phyloP scores from a whole-genome alignment of 805 yeast genomes.

The Yarrowia yakushimensis region DNA sequence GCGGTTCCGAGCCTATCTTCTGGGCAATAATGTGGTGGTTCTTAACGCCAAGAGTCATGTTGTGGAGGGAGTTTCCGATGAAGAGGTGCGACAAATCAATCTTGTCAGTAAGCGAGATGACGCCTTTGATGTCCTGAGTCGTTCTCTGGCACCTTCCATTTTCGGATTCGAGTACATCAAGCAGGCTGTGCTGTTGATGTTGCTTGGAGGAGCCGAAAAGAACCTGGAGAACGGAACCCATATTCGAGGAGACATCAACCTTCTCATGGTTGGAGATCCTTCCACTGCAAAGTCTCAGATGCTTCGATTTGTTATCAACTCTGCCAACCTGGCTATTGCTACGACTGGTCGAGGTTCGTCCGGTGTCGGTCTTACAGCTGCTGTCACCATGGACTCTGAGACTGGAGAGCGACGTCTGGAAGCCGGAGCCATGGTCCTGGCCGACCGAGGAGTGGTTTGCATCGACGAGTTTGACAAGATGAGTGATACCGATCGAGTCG shows the following conservation, averaged over 20 bases:
- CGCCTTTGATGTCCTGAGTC: slow-evolving; percentile 73
- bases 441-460: slow-evolving; percentile 97
- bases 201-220: slow-evolving; percentile 91
- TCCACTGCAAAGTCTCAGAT: slow-evolving; percentile 97
- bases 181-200: slow-evolving; percentile 83
- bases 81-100: slow-evolving; percentile 83
- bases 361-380: slow-evolving; percentile 98
- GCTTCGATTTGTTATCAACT: slow-evolving; percentile 87
- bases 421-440: slow-evolving; percentile 96
- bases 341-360: slow-evolving; percentile 99
- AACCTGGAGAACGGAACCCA: slow-evolving; percentile 93
- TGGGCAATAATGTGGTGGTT: slow-evolving; percentile 87
- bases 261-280: slow-evolving; percentile 97
- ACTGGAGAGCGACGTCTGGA: slow-evolving; percentile 97
- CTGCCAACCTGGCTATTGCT: slow-evolving; percentile 93
- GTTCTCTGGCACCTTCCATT: slow-evolving; percentile 91
- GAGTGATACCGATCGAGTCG: slow-evolving; percentile 96
- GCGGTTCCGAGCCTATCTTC: slow-evolving; percentile 73
- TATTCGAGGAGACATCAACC: slow-evolving; percentile 94
- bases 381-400: slow-evolving; percentile 98
- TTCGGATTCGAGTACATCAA: slow-evolving; percentile 91
- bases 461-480: slow-evolving; percentile 98
- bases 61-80: slow-evolving; percentile 63
- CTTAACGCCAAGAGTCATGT: slow-evolving; percentile 76
- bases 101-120: slow-evolving; percentile 64